Base-by-base conservation (phyloP, 164 flowering plant genomes). In the Cinnamomum micranthum region DNA sequence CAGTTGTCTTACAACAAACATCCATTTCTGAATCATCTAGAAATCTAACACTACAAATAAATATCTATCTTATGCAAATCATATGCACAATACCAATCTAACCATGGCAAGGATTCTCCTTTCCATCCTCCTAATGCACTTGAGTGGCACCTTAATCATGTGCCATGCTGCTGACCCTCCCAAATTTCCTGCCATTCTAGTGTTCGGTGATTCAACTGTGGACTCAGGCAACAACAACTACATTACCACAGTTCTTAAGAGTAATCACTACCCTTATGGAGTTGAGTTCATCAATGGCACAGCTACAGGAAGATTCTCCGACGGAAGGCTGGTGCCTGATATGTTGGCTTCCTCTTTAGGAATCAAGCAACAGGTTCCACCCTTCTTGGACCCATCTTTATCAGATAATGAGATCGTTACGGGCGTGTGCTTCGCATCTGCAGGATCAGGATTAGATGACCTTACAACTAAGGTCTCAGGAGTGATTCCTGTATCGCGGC, bases 201-300 rank as follows among this genome's bases (percentile, higher is more conserved):
- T 84, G 47, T 91, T 91, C 27, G 95, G 95, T 0, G 95, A 91
- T 70, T 91, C 91, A 13, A 79, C 88, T 0, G 86, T 87, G 0
- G 95, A 89, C 67, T 77, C 91, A 0, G 95, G 92, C 17, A 89
- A 87, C 50, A 91, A 91, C 84, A 89, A 90, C 80, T 84, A 74
- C 76, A 63, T 89, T 3, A 1, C 33, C 1, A 79, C 90, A 0
- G 0, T 73, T 0, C 15, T 78, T 6, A 77, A 66, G 72, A 80
- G 72, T 59, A 71, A 88, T 50, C 84, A 81, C 73, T 25, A 3
- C 0, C 92, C 92, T 0, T 91, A 87, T 64, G 96, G 96, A 0
- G 33, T 22, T 25, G 81, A 82, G 13, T 85, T 85, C 64, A 85
- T 86, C 1, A 73, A 79, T 6, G 69, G 71, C 0, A 31, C 52